Evolutionary conservation across 129 eudicot species (phyloP).

Genomic region (Saposhnikovia divaricata): DNA sequence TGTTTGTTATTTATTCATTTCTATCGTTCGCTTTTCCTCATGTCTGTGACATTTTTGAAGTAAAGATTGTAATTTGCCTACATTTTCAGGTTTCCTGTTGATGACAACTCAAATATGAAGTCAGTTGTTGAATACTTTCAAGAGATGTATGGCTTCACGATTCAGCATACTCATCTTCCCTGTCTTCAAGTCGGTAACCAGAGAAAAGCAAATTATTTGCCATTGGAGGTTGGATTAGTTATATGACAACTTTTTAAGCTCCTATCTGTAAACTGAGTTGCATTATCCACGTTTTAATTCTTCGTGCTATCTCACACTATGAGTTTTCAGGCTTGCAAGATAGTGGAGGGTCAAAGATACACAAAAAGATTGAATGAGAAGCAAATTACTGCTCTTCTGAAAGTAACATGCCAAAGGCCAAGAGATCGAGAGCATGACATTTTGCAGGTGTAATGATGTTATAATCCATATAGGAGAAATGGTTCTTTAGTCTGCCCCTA

Average conservation of each 20-base stretch:
- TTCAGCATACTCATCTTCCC: slow-evolving; percentile 75
- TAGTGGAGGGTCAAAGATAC: slow-evolving; percentile 70
- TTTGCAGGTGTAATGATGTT: slow-evolving; percentile 37
- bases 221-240: slow-evolving; percentile 76
- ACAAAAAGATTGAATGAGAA: slow-evolving; percentile 57
- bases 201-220: slow-evolving; percentile 82
- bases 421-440: slow-evolving; percentile 54
- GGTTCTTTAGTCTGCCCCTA: background rate
- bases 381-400: slow-evolving; percentile 55
- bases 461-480: background rate
- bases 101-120: slow-evolving; percentile 65
- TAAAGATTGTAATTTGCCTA: background rate
- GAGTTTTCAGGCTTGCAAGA: slow-evolving; percentile 53
- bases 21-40: background rate
- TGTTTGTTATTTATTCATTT: too few species aligned
- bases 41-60: background rate
- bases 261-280: background rate
- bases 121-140: slow-evolving; percentile 94
- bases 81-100: slow-evolving; percentile 73
- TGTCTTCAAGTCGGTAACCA: slow-evolving; percentile 96
- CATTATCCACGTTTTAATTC: background rate
- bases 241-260: background rate
- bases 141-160: slow-evolving; percentile 78
- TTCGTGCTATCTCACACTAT: slow-evolving; percentile 10
- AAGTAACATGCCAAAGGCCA: slow-evolving; percentile 65